These are phyloP conservation scores for Wickerhamomyces bisporus DNA, from an alignment of 805 yeast species.

Conservation along the genomic window DNA sequence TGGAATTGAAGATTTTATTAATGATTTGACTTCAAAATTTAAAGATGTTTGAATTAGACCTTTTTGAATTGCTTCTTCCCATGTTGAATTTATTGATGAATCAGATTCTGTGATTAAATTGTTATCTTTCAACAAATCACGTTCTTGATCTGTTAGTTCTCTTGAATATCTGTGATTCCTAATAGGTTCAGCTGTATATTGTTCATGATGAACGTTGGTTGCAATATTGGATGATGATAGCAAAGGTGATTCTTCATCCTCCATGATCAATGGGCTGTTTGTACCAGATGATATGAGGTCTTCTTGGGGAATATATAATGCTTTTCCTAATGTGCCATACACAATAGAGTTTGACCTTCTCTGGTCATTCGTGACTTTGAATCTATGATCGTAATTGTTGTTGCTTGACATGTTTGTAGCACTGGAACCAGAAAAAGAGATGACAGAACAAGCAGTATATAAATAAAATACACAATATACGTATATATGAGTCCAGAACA, in stretches of 20 bases:
- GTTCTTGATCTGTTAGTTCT: conserved; percentile 18
- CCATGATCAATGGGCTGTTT: neutral
- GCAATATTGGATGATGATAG: no score
- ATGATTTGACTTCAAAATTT: conserved; percentile 14
- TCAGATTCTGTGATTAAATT: conserved; percentile 13
- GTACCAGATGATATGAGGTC: conserved; percentile 1
- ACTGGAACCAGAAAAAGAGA: no score
- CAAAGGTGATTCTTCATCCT: conserved; percentile 1
- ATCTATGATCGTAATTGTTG: conserved; percentile 13
- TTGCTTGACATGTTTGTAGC: neutral
- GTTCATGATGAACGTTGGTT: no score
- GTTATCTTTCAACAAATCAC: conserved; percentile 19
- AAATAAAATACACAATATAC: no score
- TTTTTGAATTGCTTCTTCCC: conserved; percentile 22
- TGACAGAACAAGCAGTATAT: no score
- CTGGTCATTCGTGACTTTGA: conserved; percentile 21
- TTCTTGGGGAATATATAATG: conserved; percentile 17
- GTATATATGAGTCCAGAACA: no score
- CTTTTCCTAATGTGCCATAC: conserved; percentile 23
- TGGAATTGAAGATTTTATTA: conserved; percentile 19
- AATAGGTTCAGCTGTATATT: no score
- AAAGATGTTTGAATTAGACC: conserved; percentile 20
- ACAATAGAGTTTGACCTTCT: conserved; percentile 21
- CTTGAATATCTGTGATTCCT: no score
- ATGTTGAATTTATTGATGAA: conserved; percentile 14